Percentiles rank a stretch among this genome's conserved stretches.
Conservation (phyloP, 768 basidiomycete species). For the Collybia sordida region DNA sequence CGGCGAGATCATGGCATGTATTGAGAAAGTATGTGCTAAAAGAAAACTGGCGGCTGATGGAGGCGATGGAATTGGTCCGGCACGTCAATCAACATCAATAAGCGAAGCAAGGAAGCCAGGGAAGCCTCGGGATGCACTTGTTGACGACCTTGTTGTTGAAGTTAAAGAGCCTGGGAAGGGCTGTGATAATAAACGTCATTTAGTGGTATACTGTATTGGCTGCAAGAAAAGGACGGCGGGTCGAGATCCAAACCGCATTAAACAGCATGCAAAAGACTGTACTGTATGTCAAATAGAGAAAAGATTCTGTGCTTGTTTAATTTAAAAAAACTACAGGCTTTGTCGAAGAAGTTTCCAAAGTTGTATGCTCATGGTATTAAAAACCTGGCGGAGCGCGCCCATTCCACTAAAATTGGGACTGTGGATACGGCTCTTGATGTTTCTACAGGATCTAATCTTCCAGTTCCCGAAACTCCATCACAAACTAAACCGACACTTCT, state of each 20-base stretch:
- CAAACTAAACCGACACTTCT: slow-evolving; percentile 7
- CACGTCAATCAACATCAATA: slow-evolving; percentile 2
- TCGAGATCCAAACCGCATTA: slow-evolving; percentile 10
- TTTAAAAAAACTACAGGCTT: too few species aligned
- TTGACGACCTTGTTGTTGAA: slow-evolving; percentile 12
- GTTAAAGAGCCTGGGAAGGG: slow-evolving; percentile 1
- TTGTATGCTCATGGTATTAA: not conserved
- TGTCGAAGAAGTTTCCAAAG: slow-evolving; percentile 1
- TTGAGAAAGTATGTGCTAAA: slow-evolving; percentile 2
- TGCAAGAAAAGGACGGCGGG: slow-evolving; percentile 9
- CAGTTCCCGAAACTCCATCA: not conserved
- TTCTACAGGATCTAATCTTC: not conserved
- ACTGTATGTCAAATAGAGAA: too few species aligned
- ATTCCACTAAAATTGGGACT: slow-evolving; percentile 13
- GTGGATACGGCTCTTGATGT: not conserved
- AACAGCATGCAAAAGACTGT: slow-evolving; percentile 13
- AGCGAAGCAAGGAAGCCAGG: slow-evolving; percentile 5
- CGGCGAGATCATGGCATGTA: not conserved
- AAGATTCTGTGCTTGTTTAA: too few species aligned
- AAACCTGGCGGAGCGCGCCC: slow-evolving; percentile 4
- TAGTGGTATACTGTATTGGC: slow-evolving; percentile 13
- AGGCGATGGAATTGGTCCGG: slow-evolving; percentile 9
- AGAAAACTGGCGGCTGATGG: slow-evolving; percentile 5
- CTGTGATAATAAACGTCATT: not conserved
- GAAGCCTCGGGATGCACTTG: slow-evolving; percentile 8